A percentile compares a stretch with the other conserved stretches of the same genome.
Evolutionary conservation across 148 eudicot genomes (phyloP).

Genomic region (Dysphania ambrosioides): DNA sequence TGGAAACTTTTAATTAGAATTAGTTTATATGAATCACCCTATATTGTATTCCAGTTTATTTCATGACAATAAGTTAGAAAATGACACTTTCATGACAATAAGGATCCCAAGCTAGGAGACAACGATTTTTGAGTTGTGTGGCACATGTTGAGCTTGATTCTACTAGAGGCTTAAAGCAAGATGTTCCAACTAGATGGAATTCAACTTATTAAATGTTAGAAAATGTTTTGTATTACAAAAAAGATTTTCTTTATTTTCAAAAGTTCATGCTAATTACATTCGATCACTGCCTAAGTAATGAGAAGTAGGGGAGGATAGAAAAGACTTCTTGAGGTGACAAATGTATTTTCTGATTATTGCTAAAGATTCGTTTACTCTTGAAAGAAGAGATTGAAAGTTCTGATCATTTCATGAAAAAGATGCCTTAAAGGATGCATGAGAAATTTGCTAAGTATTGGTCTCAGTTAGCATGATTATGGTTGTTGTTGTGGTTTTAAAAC

Average conservation of each 20-base stretch:
- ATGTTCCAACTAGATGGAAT: constrained; percentile 15
- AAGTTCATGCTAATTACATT: neutral
- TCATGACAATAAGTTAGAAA: too few species aligned
- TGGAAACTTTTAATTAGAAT: too few species aligned
- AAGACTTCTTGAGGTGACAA: neutral
- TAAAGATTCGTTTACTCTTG: neutral
- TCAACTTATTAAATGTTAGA: constrained; percentile 6
- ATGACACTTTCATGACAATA: too few species aligned
- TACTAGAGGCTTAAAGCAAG: neutral
- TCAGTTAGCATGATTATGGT: neutral
- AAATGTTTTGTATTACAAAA: neutral
- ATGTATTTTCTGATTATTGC: neutral
- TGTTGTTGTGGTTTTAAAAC: neutral
- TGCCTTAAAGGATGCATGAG: neutral
- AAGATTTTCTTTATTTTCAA: neutral
- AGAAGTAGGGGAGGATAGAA: neutral
- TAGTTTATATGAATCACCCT: too few species aligned
- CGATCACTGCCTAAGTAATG: neutral
- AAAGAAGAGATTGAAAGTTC: neutral
- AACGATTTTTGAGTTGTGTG: neutral
- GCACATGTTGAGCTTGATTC: neutral
- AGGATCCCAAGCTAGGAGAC: constrained; percentile 1
- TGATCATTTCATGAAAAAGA: neutral
- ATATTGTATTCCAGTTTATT: too few species aligned
- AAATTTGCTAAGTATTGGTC: neutral